phyloP scores from a whole-genome alignment of 352 stramenopile genomes.

The Globisporangium spinosum region DNA sequence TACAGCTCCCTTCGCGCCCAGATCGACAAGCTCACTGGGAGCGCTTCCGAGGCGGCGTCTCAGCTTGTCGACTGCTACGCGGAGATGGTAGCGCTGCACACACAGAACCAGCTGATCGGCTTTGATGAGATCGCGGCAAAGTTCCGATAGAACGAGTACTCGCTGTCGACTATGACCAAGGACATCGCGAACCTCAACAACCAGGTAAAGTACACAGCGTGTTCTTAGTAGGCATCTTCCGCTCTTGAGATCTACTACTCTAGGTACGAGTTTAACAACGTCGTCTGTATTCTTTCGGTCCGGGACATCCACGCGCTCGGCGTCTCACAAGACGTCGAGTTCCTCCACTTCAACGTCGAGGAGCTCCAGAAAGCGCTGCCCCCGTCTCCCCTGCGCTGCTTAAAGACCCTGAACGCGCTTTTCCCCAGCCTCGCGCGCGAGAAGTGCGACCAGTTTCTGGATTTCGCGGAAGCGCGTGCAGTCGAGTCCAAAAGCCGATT shows the following conservation, averaged over 20 bases:
- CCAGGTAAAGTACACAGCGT: conserved; percentile 27
- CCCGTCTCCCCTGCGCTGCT: conserved; percentile 38
- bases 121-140: conserved; percentile 41
- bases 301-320: conserved; percentile 20
- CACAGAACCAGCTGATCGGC: conserved; percentile 39
- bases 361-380: conserved; percentile 35
- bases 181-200: conserved; percentile 35
- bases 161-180: conserved; percentile 33
- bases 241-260: neutral
- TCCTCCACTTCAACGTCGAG: conserved; percentile 41
- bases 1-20: conserved; percentile 33
- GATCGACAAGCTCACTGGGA: conserved; percentile 41
- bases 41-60: conserved; percentile 18
- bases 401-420: conserved; percentile 33
- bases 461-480: conserved; percentile 33
- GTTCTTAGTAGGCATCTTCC: too few species aligned
- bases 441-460: conserved; percentile 43
- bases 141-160: conserved; percentile 47
- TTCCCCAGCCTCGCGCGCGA: conserved; percentile 42
- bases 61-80: conserved; percentile 36
- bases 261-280: neutral
- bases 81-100: conserved; percentile 27
- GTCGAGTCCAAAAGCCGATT: conserved; percentile 48
- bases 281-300: conserved; percentile 10
- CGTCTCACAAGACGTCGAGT: conserved; percentile 27